phyloP scores from a whole-genome alignment of 2,329 filamentous ascomycete genomes.

The Plenodomus tracheiphilus region DNA sequence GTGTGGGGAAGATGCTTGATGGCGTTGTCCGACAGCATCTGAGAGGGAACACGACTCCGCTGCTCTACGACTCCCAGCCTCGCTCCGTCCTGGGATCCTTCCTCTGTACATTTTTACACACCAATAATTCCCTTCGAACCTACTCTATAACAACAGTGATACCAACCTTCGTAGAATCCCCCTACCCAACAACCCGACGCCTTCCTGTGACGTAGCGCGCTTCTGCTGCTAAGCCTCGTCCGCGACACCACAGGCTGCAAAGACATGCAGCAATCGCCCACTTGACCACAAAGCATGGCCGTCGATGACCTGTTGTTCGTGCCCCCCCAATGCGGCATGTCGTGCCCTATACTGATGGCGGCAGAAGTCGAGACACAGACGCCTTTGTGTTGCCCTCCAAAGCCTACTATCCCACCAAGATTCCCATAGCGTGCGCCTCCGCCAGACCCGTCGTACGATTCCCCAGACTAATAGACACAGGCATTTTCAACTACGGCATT shows the following conservation, averaged over 20 bases:
- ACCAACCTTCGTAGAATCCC: too few relatives aligned
- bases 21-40: neutral
- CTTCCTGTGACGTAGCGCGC: constrained; percentile 18
- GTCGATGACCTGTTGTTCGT: constrained; percentile 45
- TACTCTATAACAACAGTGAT: too few relatives aligned
- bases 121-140: too few relatives aligned
- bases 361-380: constrained; percentile 52
- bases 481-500: constrained; percentile 87
- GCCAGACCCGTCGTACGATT: neutral
- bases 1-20: constrained; percentile 18
- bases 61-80: too few relatives aligned
- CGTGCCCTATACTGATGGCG: constrained; percentile 16
- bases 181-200: too few relatives aligned
- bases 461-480: constrained; percentile 49
- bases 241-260: constrained; percentile 14
- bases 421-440: constrained; percentile 51
- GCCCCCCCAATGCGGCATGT: neutral
- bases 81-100: too few relatives aligned
- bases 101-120: too few relatives aligned
- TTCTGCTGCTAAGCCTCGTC: constrained; percentile 7
- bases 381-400: constrained; percentile 50
- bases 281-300: constrained; percentile 40
- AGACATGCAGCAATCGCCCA: constrained; percentile 33
- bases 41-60: too few relatives aligned
- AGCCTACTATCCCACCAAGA: constrained; percentile 53